A percentile compares a stretch with the other conserved stretches of the same genome.
Evolutionary conservation across 371 early-diverging fungal species (phyloP).

Genomic region (Syncephalastrum monosporum): DNA sequence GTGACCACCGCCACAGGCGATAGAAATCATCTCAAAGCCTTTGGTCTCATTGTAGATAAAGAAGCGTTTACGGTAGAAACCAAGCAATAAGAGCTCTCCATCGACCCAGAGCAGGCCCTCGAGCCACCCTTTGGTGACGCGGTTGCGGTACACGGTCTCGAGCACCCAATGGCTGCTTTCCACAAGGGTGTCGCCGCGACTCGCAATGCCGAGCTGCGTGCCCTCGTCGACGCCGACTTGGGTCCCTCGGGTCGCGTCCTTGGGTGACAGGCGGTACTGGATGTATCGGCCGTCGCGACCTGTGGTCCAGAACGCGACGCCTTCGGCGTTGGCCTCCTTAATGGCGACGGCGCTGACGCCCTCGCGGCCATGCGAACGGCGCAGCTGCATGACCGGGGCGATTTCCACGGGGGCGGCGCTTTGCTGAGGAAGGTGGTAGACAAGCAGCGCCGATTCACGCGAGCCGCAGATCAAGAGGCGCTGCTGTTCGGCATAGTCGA

Average conservation of each 20-base stretch:
- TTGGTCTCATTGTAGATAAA: constrained; percentile 74
- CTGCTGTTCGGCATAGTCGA: constrained; percentile 40
- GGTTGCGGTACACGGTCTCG: constrained; percentile 60
- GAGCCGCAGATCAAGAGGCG: constrained; percentile 60
- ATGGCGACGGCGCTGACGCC: constrained; percentile 51
- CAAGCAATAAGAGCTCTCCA: constrained; percentile 58
- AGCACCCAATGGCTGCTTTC: constrained; percentile 30
- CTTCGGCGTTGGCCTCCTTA: constrained; percentile 29
- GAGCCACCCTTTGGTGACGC: constrained; percentile 74
- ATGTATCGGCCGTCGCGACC: constrained; percentile 73
- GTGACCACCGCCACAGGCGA: constrained; percentile 64
- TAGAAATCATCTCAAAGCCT: constrained; percentile 41
- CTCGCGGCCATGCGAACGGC: constrained; percentile 50
- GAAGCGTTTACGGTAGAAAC: constrained; percentile 71
- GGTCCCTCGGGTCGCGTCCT: neutral
- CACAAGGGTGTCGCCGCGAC: constrained; percentile 31
- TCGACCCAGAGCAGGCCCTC: constrained; percentile 61
- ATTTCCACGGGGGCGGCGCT: constrained; percentile 2
- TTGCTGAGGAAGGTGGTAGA: constrained; percentile 45
- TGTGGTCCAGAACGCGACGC: constrained; percentile 58
- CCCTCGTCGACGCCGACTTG: constrained; percentile 12
- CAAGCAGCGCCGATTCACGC: constrained; percentile 56
- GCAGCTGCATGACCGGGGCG: constrained; percentile 33
- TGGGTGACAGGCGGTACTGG: constrained; percentile 54
- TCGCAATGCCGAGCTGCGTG: constrained; percentile 34